These are phyloP conservation scores for Tricholoma terreum DNA, from an alignment of 768 basidiomycete species.

Conservation along the genomic window DNA sequence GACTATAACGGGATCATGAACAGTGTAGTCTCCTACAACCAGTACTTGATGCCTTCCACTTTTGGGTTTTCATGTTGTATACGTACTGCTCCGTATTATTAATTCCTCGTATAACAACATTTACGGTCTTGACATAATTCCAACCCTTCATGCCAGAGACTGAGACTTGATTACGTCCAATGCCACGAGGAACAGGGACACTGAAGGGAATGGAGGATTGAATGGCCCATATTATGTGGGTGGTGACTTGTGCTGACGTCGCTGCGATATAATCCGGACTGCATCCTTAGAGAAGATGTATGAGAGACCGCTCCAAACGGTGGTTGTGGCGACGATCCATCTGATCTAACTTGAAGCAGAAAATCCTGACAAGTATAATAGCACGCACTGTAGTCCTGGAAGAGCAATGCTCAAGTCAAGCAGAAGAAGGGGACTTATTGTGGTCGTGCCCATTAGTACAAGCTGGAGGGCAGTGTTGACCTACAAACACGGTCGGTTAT, in stretches of 20 bases:
- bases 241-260: slow-evolving; percentile 27
- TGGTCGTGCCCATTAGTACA: slow-evolving; percentile 85
- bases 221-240: slow-evolving; percentile 10
- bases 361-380: not conserved
- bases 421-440: slow-evolving; percentile 77
- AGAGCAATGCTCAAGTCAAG: slow-evolving; percentile 53
- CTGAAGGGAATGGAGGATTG: not conserved
- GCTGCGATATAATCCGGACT: slow-evolving; percentile 54
- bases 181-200: no score
- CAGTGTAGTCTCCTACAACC: not conserved
- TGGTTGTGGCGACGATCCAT: slow-evolving; percentile 85
- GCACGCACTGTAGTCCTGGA: slow-evolving; percentile 70
- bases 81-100: not conserved
- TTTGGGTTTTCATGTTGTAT: slow-evolving; percentile 8
- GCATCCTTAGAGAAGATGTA: slow-evolving; percentile 77
- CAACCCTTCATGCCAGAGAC: not conserved
- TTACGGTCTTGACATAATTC: not conserved
- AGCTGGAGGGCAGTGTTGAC: slow-evolving; percentile 93
- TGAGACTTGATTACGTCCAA: no score
- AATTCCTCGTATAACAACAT: not conserved
- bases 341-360: slow-evolving; percentile 37
- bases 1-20: slow-evolving; percentile 16
- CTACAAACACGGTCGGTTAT: slow-evolving; percentile 33
- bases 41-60: not conserved
- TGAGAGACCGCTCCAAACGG: slow-evolving; percentile 86